phyloP scores from a whole-genome alignment of 345 rosid species.

The Camelina neglecta region DNA sequence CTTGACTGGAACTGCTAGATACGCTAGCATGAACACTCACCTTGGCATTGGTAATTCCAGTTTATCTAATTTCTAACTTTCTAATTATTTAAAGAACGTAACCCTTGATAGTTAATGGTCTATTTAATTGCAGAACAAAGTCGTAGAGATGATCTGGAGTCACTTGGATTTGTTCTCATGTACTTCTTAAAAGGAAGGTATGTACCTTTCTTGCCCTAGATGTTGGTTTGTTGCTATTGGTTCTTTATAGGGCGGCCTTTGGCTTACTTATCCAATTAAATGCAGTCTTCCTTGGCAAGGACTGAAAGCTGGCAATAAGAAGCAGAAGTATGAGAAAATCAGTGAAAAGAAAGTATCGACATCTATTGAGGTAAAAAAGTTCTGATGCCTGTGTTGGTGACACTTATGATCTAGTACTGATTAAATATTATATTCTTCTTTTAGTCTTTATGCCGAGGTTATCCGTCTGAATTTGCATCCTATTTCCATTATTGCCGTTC shows the following conservation, averaged over 20 bases:
- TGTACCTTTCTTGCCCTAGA: conserved; percentile 21
- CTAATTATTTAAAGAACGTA: conserved; percentile 12
- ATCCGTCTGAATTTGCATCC: conserved; percentile 91
- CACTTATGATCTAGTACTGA: conserved; percentile 14
- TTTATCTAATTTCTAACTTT: conserved; percentile 17
- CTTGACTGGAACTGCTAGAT: conserved; percentile 93
- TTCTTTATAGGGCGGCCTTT: conserved; percentile 1
- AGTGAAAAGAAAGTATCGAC: conserved; percentile 91
- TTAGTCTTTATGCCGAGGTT: conserved; percentile 81
- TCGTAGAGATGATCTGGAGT: conserved; percentile 95
- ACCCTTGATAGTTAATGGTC: conserved; percentile 10
- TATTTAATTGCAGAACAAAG: conserved; percentile 72
- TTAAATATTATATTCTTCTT: conserved; percentile 17
- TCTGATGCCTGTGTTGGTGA: conserved; percentile 23
- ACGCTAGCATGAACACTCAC: conserved; percentile 97
- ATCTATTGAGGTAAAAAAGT: conserved; percentile 67
- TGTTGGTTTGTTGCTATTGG: conserved; percentile 9
- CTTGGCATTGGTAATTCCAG: conserved; percentile 76
- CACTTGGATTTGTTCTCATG: conserved; percentile 94
- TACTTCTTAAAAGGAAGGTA: conserved; percentile 92
- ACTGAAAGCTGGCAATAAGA: conserved; percentile 85
- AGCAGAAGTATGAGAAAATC: conserved; percentile 91
- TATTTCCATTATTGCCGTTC: conserved; percentile 93
- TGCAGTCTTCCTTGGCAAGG: conserved; percentile 98
- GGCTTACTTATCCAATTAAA: conserved; percentile 29